A percentile compares a stretch with the other conserved stretches of the same genome.
Evolutionary conservation across 2,329 filamentous ascomycete species (phyloP).

Genomic region (Colletotrichum siamense): DNA sequence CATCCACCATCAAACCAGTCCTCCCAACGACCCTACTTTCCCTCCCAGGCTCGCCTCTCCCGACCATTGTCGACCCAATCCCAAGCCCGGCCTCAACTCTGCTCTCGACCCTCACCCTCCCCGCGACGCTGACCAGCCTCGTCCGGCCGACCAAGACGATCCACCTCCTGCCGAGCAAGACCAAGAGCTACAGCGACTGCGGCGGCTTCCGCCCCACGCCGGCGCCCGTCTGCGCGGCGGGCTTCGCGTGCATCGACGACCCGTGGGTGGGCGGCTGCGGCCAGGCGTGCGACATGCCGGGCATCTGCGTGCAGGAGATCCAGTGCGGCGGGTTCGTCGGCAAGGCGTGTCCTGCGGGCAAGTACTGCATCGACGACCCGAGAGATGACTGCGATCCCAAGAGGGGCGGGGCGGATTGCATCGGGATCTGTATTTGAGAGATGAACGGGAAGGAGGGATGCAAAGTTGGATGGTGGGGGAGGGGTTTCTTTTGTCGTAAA

Average conservation of each 20-base stretch:
- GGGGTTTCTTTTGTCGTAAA: background rate
- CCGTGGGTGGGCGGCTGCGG: conserved; percentile 36
- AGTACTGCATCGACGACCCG: conserved; percentile 33
- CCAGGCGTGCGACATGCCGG: conserved; percentile 38
- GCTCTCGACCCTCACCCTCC: background rate
- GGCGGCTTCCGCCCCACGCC: conserved; percentile 33
- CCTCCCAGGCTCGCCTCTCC: background rate
- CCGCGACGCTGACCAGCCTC: background rate
- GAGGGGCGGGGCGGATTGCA: conserved; percentile 33
- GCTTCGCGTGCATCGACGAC: conserved; percentile 35
- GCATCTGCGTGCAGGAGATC: conserved; percentile 33
- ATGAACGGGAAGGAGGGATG: background rate
- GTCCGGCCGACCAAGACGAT: background rate
- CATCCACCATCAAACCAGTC: background rate
- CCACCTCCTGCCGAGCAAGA: background rate
- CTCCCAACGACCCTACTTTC: background rate
- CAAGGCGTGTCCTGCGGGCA: conserved; percentile 25
- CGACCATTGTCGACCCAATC: background rate
- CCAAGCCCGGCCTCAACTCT: background rate
- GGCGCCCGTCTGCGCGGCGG: conserved; percentile 26
- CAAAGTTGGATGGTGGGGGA: background rate
- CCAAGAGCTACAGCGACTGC: conserved; percentile 32
- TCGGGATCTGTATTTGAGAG: conserved; percentile 34
- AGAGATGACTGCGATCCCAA: conserved; percentile 32
- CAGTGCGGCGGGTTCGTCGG: conserved; percentile 32